Evolutionary conservation across 2,329 filamentous ascomycete species (phyloP), one percentile per base, ranked within the genome.

Genomic region (Fusarium solani-melongenae): DNA sequence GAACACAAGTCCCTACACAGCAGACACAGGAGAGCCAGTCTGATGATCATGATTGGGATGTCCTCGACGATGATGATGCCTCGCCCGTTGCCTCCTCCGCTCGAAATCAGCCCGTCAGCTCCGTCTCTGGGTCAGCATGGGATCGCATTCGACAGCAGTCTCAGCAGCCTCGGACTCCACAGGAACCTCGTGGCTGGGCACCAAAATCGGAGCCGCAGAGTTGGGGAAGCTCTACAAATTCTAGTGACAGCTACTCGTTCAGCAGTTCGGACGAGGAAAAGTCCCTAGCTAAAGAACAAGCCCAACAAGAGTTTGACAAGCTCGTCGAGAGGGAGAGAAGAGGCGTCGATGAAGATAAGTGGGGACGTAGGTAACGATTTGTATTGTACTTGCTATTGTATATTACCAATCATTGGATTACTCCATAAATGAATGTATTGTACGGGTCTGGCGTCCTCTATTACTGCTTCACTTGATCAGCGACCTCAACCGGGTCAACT

Each of bases 221-320:
- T 34, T 79, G 77, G 77, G 74, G 72, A 68, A 75, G 79, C 5
- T 79, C 83, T 27, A 77, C 70, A 8, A 67, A 63, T 10, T 73
- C 72, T 6, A 73, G 64, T 7, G 78, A 82, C 9, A 77, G 72
- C 36, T 86, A 81, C 67, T 73, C 81, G 0, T 86, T 82, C 66
- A 80, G 81, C 5, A 70, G 72, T 5, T 68, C 77, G 2, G 84
- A 85, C 10, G 82, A 82, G 62, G 83, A 85, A 24, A 82, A 76
- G 65, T 71, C 75, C 5, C 75, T 79, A 17, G 82, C 82, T 49
- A 87, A 84, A 75, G 82, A 82, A 10, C 82, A 86, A 70, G 86
- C 87, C 7, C 87, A 89, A 66, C 83, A 80, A 66, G 86, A 89
- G 33, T 89, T 88, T 71, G 87, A 89, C 67, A 80, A 80, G 22